phyloP scores from a whole-genome alignment of 306 rosid genomes.

The Cucurbita maxima region DNA sequence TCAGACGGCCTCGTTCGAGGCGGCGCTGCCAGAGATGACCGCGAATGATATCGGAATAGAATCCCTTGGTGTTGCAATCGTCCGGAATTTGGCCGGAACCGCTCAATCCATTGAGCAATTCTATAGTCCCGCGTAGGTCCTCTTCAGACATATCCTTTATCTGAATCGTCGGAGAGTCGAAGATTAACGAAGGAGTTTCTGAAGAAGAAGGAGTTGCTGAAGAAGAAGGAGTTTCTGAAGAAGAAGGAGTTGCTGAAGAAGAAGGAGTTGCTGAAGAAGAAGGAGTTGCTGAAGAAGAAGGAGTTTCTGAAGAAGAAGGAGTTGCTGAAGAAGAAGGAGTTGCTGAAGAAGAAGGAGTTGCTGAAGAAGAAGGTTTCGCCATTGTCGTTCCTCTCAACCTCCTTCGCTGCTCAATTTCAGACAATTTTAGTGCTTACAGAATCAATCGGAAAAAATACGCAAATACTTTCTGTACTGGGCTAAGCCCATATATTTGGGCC shows the following conservation, averaged over 20 bases:
- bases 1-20: slow-evolving; percentile 19
- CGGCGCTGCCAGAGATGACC: slow-evolving; percentile 14
- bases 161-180: slow-evolving; percentile 5
- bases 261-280: background rate
- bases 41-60: slow-evolving; percentile 15
- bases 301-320: too few relatives aligned
- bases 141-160: slow-evolving; percentile 9
- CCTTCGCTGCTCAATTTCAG: background rate
- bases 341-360: background rate
- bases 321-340: background rate
- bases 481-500: background rate
- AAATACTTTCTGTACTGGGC: background rate
- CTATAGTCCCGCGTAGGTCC: background rate
- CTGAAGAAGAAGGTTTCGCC: slow-evolving; percentile 9
- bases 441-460: background rate
- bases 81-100: slow-evolving; percentile 14
- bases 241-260: background rate
- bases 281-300: background rate
- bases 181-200: background rate
- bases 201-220: background rate
- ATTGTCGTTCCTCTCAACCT: background rate
- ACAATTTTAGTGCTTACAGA: too few relatives aligned
- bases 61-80: slow-evolving; percentile 11
- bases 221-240: too few relatives aligned
- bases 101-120: background rate